These are phyloP conservation scores for Melanopsichium pennsylvanicum DNA, from an alignment of 1,284 basidiomycete genomes.

Conservation along the genomic window DNA sequence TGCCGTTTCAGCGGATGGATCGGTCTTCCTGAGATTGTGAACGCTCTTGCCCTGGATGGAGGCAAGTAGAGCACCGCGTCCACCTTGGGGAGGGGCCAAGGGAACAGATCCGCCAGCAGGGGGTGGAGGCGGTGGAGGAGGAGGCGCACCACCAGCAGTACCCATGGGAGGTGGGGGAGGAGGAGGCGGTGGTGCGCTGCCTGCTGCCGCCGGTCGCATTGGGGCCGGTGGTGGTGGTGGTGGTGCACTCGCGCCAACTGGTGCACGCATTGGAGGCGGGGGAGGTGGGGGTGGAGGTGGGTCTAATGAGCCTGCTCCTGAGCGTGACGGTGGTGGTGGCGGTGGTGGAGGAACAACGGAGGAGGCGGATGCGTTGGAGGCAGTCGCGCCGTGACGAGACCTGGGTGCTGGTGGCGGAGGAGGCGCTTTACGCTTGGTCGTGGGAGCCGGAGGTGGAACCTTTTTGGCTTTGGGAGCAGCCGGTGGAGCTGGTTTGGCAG, in stretches of 20 bases:
- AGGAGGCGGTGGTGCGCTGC: slow-evolving; percentile 49
- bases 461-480: slow-evolving; percentile 69
- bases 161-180: slow-evolving; percentile 49
- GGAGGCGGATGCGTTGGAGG: slow-evolving; percentile 29
- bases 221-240: slow-evolving; percentile 55
- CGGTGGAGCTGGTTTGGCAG: slow-evolving; percentile 57
- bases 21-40: slow-evolving; percentile 77
- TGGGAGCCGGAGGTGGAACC: slow-evolving; percentile 70
- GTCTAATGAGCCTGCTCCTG: slow-evolving; percentile 66
- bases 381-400: slow-evolving; percentile 25
- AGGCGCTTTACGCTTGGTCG: slow-evolving; percentile 58
- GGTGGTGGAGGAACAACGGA: slow-evolving; percentile 45
- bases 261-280: slow-evolving; percentile 55
- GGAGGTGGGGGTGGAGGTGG: slow-evolving; percentile 66
- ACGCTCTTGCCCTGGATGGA: slow-evolving; percentile 77
- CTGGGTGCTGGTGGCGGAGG: slow-evolving; percentile 57
- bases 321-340: slow-evolving; percentile 64
- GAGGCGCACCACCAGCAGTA: slow-evolving; percentile 16
- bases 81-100: slow-evolving; percentile 46
- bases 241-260: slow-evolving; percentile 22
- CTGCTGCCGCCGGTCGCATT: slow-evolving; percentile 22
- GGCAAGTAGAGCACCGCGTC: slow-evolving; percentile 72
- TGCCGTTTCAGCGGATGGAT: slow-evolving; percentile 22
- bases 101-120: slow-evolving; percentile 26
- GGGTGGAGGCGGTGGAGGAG: slow-evolving; percentile 40